Conservation (phyloP, 306 rosid genomes). For the Geum urbanum region DNA sequence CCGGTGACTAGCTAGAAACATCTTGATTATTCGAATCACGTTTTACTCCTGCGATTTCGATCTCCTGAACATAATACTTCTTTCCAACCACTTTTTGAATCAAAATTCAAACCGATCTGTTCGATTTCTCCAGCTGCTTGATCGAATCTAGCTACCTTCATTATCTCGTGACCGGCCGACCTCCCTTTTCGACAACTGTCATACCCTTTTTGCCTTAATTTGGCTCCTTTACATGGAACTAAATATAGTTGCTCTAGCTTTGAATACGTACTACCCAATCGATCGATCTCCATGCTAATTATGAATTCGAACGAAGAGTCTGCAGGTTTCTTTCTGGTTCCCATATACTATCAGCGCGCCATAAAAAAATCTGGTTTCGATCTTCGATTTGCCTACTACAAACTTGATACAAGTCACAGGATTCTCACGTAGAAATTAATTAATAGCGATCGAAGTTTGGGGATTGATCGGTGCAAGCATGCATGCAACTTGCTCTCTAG, state of each 20-base stretch:
- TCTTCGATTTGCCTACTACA: neutral
- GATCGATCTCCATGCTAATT: too few relatives aligned
- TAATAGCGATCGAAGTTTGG: neutral
- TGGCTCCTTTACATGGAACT: neutral
- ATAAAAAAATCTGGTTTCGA: too few relatives aligned
- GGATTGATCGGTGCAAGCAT: too few relatives aligned
- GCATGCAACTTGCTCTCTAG: neutral
- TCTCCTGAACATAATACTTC: constrained; percentile 9
- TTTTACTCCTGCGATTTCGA: constrained; percentile 18
- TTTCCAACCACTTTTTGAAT: neutral
- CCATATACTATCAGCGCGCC: neutral
- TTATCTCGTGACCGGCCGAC: neutral
- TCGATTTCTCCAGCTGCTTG: too few relatives aligned
- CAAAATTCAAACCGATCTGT: neutral
- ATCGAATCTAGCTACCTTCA: neutral
- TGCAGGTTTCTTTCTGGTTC: constrained; percentile 1
- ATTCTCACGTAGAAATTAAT: constrained; percentile 15
- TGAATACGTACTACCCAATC: neutral
- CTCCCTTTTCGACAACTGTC: constrained; percentile 3
- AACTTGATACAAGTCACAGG: constrained; percentile 22
- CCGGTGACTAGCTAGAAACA: constrained; percentile 18
- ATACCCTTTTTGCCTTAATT: neutral
- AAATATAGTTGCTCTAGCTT: neutral
- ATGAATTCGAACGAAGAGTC: neutral
- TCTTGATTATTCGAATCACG: constrained; percentile 32